phyloP scores from a whole-genome alignment of 192 early-diverging fungal species.

The Coemansia sp. region DNA sequence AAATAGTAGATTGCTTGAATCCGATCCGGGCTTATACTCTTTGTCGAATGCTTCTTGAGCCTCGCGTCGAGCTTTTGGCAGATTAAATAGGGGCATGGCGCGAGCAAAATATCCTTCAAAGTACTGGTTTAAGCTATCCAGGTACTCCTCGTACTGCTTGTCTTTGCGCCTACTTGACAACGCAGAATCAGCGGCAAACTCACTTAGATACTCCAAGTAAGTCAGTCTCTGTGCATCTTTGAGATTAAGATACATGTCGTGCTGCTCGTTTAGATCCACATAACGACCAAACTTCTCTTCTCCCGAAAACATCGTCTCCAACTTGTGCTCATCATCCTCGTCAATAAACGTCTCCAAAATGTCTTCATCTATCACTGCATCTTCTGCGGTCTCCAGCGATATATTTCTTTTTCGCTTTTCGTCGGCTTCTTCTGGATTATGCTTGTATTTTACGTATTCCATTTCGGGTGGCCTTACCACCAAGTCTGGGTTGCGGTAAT shows the following conservation, averaged over 20 bases:
- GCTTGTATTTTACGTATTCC: conserved; percentile 62
- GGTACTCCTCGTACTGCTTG: conserved; percentile 19
- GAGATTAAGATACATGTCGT: conserved; percentile 82
- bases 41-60: conserved; percentile 59
- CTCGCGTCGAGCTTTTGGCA: conserved; percentile 55
- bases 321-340: conserved; percentile 40
- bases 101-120: conserved; percentile 71
- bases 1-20: conserved; percentile 53
- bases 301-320: conserved; percentile 90
- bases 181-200: conserved; percentile 38
- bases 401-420: conserved; percentile 33
- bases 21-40: conserved; percentile 53
- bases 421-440: conserved; percentile 49
- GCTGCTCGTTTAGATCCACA: conserved; percentile 79
- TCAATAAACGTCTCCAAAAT: conserved; percentile 27
- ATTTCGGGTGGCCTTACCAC: conserved; percentile 77
- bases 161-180: conserved; percentile 14
- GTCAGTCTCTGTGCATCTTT: conserved; percentile 42
- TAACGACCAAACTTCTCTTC: conserved; percentile 84
- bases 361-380: conserved; percentile 1
- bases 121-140: conserved; percentile 63
- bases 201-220: conserved; percentile 60
- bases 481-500: conserved; percentile 74
- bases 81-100: conserved; percentile 73
- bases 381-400: conserved; percentile 1